A percentile compares a stretch with the other conserved stretches of the same genome.
Conservation (phyloP, 1,284 basidiomycete genomes). For the Ceratobasidium sp. region DNA sequence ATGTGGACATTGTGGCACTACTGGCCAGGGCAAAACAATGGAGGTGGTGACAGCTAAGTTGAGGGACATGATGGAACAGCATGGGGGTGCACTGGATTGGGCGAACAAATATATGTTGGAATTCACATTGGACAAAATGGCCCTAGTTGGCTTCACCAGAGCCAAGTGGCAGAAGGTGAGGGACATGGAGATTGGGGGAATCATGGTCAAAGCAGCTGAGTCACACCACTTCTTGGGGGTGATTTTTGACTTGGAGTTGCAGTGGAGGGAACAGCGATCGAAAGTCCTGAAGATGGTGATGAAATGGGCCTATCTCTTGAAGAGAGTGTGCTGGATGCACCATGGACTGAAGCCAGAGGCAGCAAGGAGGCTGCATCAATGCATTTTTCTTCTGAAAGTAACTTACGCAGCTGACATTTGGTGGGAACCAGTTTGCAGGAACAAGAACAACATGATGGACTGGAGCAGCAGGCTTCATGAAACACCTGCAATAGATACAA, state of each 20-base stretch:
- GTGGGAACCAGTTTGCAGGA: slow-evolving; percentile 16
- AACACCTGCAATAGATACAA: slow-evolving; percentile 10
- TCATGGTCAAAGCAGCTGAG: background rate
- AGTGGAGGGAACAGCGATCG: slow-evolving; percentile 39
- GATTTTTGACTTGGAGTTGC: slow-evolving; percentile 41
- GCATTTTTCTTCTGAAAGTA: slow-evolving; percentile 8
- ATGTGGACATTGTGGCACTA: slow-evolving; percentile 41
- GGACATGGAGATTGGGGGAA: background rate
- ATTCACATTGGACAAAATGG: slow-evolving; percentile 10
- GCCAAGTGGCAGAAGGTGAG: background rate
- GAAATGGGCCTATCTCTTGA: slow-evolving; percentile 3
- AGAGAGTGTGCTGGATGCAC: background rate
- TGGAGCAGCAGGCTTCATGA: slow-evolving; percentile 10
- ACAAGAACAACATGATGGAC: background rate
- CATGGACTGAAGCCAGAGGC: slow-evolving; percentile 12
- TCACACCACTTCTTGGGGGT: slow-evolving; percentile 44
- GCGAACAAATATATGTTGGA: slow-evolving; percentile 7
- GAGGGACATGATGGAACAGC: slow-evolving; percentile 20
- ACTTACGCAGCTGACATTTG: slow-evolving; percentile 34
- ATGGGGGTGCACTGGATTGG: slow-evolving; percentile 17
- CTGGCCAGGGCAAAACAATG: slow-evolving; percentile 20
- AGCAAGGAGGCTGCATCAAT: background rate
- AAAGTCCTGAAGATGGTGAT: slow-evolving; percentile 1
- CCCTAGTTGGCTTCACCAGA: slow-evolving; percentile 7
- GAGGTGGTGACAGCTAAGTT: slow-evolving; percentile 3